A percentile compares a stretch with the other conserved stretches of the same genome.
Conservation (phyloP, 345 rosid species). For the Alliaria petiolata region DNA sequence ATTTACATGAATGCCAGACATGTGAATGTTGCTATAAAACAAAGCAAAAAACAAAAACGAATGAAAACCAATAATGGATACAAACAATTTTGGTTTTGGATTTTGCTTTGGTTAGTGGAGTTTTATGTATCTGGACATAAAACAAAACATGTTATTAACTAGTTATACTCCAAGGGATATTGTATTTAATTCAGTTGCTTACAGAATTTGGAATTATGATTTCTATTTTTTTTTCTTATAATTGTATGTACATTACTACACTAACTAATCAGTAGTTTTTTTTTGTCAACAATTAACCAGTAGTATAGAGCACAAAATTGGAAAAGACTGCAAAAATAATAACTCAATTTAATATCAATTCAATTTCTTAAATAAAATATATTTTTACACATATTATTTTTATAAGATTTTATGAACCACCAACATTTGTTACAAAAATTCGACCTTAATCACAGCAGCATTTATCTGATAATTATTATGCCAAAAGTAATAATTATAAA, state of each 20-base stretch:
- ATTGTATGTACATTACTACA: not conserved
- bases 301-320: not conserved
- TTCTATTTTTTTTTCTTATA: not conserved
- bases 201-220: not conserved
- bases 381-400: too few relatives aligned
- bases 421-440: not conserved
- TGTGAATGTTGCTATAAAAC: constrained; percentile 13
- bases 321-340: not conserved
- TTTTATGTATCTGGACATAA: not conserved
- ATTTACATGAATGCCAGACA: constrained; percentile 1
- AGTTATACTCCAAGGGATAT: not conserved
- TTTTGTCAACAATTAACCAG: too few relatives aligned
- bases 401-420: too few relatives aligned
- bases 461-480: not conserved
- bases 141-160: not conserved
- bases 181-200: not conserved
- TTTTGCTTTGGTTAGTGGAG: not conserved
- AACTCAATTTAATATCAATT: not conserved
- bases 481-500: not conserved
- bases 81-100: not conserved
- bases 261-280: not conserved
- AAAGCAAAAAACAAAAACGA: not conserved
- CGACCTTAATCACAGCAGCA: not conserved
- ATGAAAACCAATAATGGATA: not conserved
- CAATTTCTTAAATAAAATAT: too few relatives aligned